Conservation (phyloP, 345 rosid species). For the Pistacia atlantica region DNA sequence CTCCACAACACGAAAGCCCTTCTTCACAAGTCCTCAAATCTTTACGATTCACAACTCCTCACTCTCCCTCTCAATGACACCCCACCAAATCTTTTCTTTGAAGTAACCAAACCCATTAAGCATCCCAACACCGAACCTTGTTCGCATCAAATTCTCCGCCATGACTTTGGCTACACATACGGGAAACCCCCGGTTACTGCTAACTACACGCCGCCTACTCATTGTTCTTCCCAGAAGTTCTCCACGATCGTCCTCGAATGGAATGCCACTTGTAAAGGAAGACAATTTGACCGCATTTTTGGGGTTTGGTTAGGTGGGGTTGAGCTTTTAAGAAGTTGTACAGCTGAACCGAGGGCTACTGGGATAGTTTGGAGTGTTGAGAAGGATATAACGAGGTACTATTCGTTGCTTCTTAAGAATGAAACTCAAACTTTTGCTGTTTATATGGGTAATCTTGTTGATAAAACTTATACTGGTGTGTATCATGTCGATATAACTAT, state of each 20-base stretch:
- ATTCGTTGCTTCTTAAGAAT: slow-evolving; percentile 59
- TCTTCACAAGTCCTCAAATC: slow-evolving; percentile 29
- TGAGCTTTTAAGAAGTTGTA: slow-evolving; percentile 94
- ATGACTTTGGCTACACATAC: slow-evolving; percentile 74
- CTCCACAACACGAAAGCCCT: slow-evolving; percentile 42
- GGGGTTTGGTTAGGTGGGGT: slow-evolving; percentile 87
- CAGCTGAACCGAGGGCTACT: slow-evolving; percentile 77
- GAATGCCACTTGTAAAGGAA: slow-evolving; percentile 73
- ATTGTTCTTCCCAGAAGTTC: slow-evolving; percentile 50
- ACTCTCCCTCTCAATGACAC: slow-evolving; percentile 16
- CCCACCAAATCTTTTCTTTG: slow-evolving; percentile 69
- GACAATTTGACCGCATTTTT: slow-evolving; percentile 84
- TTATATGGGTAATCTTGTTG: slow-evolving; percentile 71
- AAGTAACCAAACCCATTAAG: slow-evolving; percentile 65
- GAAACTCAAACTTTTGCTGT: slow-evolving; percentile 61
- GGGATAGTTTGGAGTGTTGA: slow-evolving; percentile 78
- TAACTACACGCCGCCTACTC: slow-evolving; percentile 65
- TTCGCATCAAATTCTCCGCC: slow-evolving; percentile 54
- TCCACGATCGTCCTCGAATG: slow-evolving; percentile 80
- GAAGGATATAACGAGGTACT: slow-evolving; percentile 84
- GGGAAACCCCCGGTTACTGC: slow-evolving; percentile 68
- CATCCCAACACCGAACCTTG: slow-evolving; percentile 49
- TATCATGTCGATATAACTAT: slow-evolving; percentile 68
- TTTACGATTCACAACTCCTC: slow-evolving; percentile 29
- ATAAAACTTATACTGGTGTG: slow-evolving; percentile 71